Percentiles rank a stretch among this genome's conserved stretches.
These are phyloP conservation scores for Ascochyta pisi DNA, from an alignment of 2,329 filamentous ascomycete genomes.

Conservation along the genomic window DNA sequence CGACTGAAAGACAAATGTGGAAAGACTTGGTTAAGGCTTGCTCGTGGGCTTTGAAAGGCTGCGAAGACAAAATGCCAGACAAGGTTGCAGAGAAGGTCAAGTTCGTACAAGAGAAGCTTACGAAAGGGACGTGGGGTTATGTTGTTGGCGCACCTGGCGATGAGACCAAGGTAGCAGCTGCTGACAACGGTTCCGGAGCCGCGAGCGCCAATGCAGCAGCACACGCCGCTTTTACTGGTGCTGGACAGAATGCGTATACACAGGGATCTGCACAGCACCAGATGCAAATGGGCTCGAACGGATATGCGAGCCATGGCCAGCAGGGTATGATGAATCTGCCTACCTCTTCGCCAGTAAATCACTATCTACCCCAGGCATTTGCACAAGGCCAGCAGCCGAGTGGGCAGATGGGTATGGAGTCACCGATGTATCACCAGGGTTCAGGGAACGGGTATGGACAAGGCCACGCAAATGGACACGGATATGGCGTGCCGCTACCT, in stretches of 20 bases:
- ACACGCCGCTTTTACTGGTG: background rate
- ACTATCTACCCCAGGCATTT: conserved; percentile 2
- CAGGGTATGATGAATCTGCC: conserved; percentile 14
- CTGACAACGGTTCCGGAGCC: conserved; percentile 1
- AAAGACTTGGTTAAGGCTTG: conserved; percentile 31
- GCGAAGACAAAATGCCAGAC: conserved; percentile 35
- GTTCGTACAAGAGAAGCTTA: conserved; percentile 35
- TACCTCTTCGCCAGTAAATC: background rate
- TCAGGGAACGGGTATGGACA: background rate
- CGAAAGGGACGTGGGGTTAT: conserved; percentile 32
- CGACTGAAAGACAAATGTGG: conserved; percentile 33
- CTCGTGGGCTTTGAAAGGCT: conserved; percentile 34
- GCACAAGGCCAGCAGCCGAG: background rate
- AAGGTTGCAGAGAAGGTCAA: conserved; percentile 34
- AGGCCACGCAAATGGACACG: background rate
- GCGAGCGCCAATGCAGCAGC: conserved; percentile 16
- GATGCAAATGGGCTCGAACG: background rate
- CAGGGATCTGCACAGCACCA: conserved; percentile 7
- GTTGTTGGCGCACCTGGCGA: conserved; percentile 12
- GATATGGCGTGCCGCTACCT: background rate
- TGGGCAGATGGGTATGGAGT: background rate
- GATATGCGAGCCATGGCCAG: conserved; percentile 6
- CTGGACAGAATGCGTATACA: conserved; percentile 4
- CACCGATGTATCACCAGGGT: background rate
- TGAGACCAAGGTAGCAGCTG: background rate